Evolutionary conservation across 768 basidiomycete genomes (phyloP), one percentile per base, ranked within the genome.

Genomic region (Chlorophyllum brunneum): DNA sequence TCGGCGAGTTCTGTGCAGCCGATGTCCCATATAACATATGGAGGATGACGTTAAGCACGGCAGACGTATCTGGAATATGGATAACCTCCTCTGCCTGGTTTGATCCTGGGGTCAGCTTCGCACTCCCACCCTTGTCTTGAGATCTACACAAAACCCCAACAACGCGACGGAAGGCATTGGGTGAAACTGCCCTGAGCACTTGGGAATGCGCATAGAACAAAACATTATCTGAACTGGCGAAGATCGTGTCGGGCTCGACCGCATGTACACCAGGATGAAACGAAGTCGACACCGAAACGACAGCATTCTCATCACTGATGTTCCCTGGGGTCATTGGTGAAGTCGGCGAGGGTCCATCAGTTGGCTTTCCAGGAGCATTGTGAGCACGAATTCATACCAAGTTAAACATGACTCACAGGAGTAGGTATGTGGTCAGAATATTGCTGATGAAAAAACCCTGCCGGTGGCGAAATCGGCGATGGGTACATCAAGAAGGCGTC

Each of bases 151-250:
- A 47, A 51, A 31, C 33, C 43, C n/a, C n/a, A n/a, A n/a, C n/a
- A n/a, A n/a, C n/a, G n/a, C 7, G 27, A 8, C 70, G 63, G 65
- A 84, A 82, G 22, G 65, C 67, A 39, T 78, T 79, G 10, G 59
- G 60, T 18, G 82, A 82, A 4, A 66, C 65, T n/a, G 60, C 48
- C 31, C 73, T 66, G 26, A 86, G 61, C 36, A 73, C 58, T 11
- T 70, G 57, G 0, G 67, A 60, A 61, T 85, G 79, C 2, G 77
- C 78, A 56, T 83, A 83, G 70, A 86, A 86, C 57, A 83, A 76
- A 23, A 86, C 80, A 0, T 73, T 74, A 54, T 86, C 84, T 30
- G 77, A 72, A 7, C 81, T 78, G 49, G 77, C 59, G 48, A 83
- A 58, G 46, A 80, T 67, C 16, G 58, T 55, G 39, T 65, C 60